Percentiles rank a stretch among this genome's conserved stretches.
Conservation (phyloP, 768 basidiomycete species). For the Auricularia auricula-judae region DNA sequence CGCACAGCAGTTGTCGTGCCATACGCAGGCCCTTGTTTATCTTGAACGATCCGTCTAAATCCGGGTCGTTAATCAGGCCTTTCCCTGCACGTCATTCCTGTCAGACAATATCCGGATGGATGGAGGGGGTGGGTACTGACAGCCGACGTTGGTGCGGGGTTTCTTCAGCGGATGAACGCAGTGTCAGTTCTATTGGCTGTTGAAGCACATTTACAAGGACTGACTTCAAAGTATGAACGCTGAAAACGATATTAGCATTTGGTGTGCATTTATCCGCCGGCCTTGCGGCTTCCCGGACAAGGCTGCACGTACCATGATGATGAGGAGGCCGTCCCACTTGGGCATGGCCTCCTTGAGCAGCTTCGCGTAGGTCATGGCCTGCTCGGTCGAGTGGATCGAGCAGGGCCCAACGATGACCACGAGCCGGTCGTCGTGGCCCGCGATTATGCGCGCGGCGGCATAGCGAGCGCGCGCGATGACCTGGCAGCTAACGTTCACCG, state of each 20-base stretch:
- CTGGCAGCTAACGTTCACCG: conserved; percentile 2
- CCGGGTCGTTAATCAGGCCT: conserved; percentile 89
- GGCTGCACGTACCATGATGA: conserved; percentile 88
- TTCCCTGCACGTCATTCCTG: conserved; percentile 35
- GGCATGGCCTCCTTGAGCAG: conserved; percentile 57
- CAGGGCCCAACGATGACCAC: conserved; percentile 93
- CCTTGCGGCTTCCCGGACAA: conserved; percentile 50
- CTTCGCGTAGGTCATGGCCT: conserved; percentile 76
- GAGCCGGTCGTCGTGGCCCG: conserved; percentile 75
- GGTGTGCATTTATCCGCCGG: background rate
- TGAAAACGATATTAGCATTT: background rate
- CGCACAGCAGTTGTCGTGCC: conserved; percentile 80
- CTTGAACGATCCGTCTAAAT: conserved; percentile 87
- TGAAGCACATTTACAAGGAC: background rate
- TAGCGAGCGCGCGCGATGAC: conserved; percentile 76
- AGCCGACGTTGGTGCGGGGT: conserved; percentile 94
- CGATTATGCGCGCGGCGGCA: conserved; percentile 65
- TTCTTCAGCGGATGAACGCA: conserved; percentile 40
- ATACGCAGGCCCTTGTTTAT: conserved; percentile 95
- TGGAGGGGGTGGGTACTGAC: conserved; percentile 15
- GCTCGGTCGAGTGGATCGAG: conserved; percentile 82
- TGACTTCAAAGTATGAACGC: background rate
- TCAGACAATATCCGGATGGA: too few relatives aligned
- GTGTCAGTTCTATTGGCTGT: background rate
- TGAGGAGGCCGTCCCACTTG: conserved; percentile 64